Base-by-base conservation (phyloP, 805 yeast genomes). In the Kregervanrija pseudodelftensis region DNA sequence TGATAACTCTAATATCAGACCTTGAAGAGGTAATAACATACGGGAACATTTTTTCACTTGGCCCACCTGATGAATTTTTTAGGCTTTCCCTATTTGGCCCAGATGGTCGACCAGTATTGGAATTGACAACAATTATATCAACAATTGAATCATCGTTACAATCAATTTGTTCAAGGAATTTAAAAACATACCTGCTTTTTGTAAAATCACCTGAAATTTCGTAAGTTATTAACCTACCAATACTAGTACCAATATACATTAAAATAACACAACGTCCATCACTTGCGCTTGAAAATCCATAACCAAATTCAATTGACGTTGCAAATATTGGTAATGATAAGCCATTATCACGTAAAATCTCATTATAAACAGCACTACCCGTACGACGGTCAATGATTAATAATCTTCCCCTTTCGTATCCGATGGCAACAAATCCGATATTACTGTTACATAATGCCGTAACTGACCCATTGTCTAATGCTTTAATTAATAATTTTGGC, bases 401-500 rank as follows among this genome's bases (percentile, higher is more conserved):
- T 13, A 91, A 49, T 33, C 78, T 72, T n/a, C 98, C 97, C 11
- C 80, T 73, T 39, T 73, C 74, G 60, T 84, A 88, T 1, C 85
- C 95, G 36, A 86, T 68, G 0, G 85, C 93, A 8, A 84, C 85
- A 66, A 93, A 90, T 0, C 96, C 96, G 40, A 88, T 70, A 50
- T 82, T 75, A 48, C 90, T 81, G 60, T 85, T 76, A 44, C 74
- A 71, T 40, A 90, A 49, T 1, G 85, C 75, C 0, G 90, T 69
- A 9, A 85, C 80, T 4, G 59, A 59, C 0, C 80, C 78, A 41
- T 62, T 57, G 33, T 64, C 64, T 34, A 46, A 33, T 10, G 66
- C 57, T 13, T 74, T 72, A 36, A 71, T 66, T 13, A 80, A 51
- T 2, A 72, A 68, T 39, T 70, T 66, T 0, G 91, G 90, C 52